These are phyloP conservation scores for Rhypophila decipiens DNA, from an alignment of 495 filamentous ascomycete species.

Conservation along the genomic window DNA sequence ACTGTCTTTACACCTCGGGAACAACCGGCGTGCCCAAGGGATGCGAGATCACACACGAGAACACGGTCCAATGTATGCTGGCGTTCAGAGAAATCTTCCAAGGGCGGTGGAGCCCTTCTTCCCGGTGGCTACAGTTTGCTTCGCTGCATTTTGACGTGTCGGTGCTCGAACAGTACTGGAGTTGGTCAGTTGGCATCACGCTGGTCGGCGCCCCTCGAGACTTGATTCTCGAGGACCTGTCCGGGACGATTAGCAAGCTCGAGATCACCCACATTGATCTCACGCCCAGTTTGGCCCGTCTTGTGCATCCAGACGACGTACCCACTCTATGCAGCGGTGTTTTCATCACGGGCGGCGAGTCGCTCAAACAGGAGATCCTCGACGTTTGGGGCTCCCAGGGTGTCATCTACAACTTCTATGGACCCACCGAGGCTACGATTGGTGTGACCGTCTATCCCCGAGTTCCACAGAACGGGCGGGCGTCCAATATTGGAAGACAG, in stretches of 20 bases:
- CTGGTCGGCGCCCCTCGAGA: conserved; percentile 73
- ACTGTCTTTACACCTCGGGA: conserved; percentile 79
- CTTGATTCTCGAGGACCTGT: conserved; percentile 69
- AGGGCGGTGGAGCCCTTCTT: conserved; percentile 60
- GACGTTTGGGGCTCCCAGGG: conserved; percentile 58
- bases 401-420: conserved; percentile 71
- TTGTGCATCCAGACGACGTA: conserved; percentile 58
- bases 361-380: conserved; percentile 65
- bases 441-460: conserved; percentile 74
- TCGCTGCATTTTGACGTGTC: conserved; percentile 87
- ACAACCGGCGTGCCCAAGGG: conserved; percentile 77
- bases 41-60: conserved; percentile 67
- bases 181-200: conserved; percentile 76
- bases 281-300: conserved; percentile 60
- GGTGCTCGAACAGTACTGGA: conserved; percentile 84
- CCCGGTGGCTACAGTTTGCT: conserved; percentile 80
- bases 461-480: conserved; percentile 62
- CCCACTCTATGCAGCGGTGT: conserved; percentile 62
- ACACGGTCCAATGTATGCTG: conserved; percentile 67
- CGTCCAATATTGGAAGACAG: conserved; percentile 79
- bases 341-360: conserved; percentile 72
- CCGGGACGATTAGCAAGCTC: conserved; percentile 59
- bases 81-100: conserved; percentile 64
- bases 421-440: conserved; percentile 87
- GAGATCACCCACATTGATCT: conserved; percentile 83